These are phyloP conservation scores for Pueraria montana DNA, from an alignment of 306 rosid species.

Conservation along the genomic window DNA sequence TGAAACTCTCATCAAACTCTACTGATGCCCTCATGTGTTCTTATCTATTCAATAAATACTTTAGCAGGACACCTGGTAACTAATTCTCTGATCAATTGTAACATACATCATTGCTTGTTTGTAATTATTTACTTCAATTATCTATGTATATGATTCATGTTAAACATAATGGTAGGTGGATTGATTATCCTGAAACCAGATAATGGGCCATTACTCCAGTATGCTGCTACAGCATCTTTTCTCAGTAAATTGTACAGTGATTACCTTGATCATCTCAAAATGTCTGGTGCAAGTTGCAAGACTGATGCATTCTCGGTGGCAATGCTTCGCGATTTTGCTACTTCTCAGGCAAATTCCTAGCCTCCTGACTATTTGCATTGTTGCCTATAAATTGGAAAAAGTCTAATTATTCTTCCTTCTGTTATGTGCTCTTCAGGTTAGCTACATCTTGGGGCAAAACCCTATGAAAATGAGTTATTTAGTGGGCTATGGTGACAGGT, in stretches of 20 bases:
- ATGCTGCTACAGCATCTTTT: slow-evolving; percentile 85
- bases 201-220: slow-evolving; percentile 64
- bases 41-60: slow-evolving; percentile 55
- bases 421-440: slow-evolving; percentile 55
- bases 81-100: slow-evolving; percentile 34
- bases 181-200: slow-evolving; percentile 65
- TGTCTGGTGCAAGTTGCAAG: slow-evolving; percentile 57
- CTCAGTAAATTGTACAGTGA: slow-evolving; percentile 79
- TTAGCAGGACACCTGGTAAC: slow-evolving; percentile 69
- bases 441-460: slow-evolving; percentile 84
- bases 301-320: slow-evolving; percentile 56
- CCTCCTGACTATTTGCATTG: background rate
- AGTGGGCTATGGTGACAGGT: slow-evolving; percentile 74
- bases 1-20: slow-evolving; percentile 59
- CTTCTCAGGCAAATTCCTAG: slow-evolving; percentile 66
- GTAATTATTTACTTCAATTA: background rate
- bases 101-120: background rate
- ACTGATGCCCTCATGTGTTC: slow-evolving; percentile 72
- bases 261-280: slow-evolving; percentile 68
- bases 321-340: slow-evolving; percentile 63
- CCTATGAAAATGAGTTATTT: slow-evolving; percentile 84
- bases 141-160: slow-evolving; percentile 38
- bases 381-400: background rate
- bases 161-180: slow-evolving; percentile 61
- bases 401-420: slow-evolving; percentile 21